A percentile compares a stretch with the other conserved stretches of the same genome.
These are phyloP conservation scores for Crucibulum laeve DNA, from an alignment of 768 basidiomycete genomes.

Conservation along the genomic window DNA sequence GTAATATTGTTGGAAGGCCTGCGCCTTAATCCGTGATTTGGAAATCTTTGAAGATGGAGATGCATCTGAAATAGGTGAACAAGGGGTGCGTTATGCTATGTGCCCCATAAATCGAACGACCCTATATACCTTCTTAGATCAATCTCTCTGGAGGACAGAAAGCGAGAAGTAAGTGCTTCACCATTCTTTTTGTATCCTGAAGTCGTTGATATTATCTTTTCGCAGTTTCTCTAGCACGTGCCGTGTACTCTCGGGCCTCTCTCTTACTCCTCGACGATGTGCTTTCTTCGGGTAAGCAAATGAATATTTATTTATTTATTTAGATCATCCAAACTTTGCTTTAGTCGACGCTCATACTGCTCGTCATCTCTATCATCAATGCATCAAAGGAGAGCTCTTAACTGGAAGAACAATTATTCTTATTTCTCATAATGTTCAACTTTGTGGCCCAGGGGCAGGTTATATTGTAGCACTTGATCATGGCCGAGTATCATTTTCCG, in stretches of 20 bases:
- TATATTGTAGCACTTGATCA: slow-evolving; percentile 80
- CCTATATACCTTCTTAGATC: slow-evolving; percentile 28
- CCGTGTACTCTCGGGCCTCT: slow-evolving; percentile 81
- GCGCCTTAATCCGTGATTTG: neutral
- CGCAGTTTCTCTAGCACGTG: slow-evolving; percentile 68
- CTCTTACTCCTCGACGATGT: slow-evolving; percentile 77
- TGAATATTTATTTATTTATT: neutral
- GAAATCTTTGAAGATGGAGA: neutral
- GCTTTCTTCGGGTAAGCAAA: slow-evolving; percentile 31
- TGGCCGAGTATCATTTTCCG: slow-evolving; percentile 64
- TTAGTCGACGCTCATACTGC: slow-evolving; percentile 84
- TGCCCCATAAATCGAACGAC: slow-evolving; percentile 9
- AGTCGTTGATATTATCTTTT: slow-evolving; percentile 2
- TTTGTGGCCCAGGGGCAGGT: slow-evolving; percentile 67
- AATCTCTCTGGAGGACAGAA: slow-evolving; percentile 5
- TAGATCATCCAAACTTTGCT: neutral
- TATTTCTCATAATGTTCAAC: slow-evolving; percentile 85
- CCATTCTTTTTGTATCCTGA: neutral
- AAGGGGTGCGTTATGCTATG: neutral
- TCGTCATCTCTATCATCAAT: slow-evolving; percentile 71
- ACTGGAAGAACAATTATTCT: slow-evolving; percentile 73
- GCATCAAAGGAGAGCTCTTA: slow-evolving; percentile 74
- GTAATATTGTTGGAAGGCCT: neutral
- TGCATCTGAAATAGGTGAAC: neutral
- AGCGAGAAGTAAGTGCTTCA: slow-evolving; percentile 20